phyloP scores from a whole-genome alignment of 2,329 filamentous ascomycete genomes.

The Hymenoscyphus infarciens region DNA sequence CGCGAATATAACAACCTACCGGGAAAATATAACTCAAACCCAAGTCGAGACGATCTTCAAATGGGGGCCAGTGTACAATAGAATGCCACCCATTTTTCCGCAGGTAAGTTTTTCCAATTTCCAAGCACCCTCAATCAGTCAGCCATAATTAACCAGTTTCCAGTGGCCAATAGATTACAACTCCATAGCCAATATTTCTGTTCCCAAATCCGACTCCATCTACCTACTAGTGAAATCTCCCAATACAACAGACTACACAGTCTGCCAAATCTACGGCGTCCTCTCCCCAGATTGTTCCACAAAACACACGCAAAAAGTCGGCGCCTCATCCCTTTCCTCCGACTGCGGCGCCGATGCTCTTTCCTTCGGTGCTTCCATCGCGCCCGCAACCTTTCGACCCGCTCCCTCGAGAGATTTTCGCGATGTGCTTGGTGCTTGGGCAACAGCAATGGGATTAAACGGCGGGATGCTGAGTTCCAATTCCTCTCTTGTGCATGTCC shows the following conservation, averaged over 20 bases:
- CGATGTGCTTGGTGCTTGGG: conserved; percentile 13
- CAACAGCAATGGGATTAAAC: conserved; percentile 10
- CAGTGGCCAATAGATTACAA: conserved; percentile 15
- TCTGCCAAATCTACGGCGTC: conserved; percentile 13
- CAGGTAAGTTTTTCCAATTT: conserved; percentile 9
- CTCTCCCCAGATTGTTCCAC: conserved; percentile 12
- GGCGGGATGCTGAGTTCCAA: conserved; percentile 6
- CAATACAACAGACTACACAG: conserved; percentile 15
- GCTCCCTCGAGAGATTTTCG: conserved; percentile 9
- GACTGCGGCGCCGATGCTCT: conserved; percentile 6
- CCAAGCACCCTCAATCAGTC: not conserved
- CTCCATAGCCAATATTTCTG: conserved; percentile 11
- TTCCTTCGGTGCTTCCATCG: conserved; percentile 1
- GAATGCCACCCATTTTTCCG: conserved; percentile 11
- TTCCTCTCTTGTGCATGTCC: conserved; percentile 8
- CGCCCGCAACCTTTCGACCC: conserved; percentile 8
- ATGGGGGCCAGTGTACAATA: conserved; percentile 11
- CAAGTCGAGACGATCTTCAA: conserved; percentile 11
- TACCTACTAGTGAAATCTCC: conserved; percentile 14
- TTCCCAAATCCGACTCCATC: conserved; percentile 12
- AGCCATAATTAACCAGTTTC: not conserved
- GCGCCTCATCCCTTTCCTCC: not conserved
- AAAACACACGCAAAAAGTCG: conserved; percentile 12
- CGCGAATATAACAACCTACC: conserved; percentile 2
- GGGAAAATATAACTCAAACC: conserved; percentile 10